Conservation (phyloP, 257 asterid genomes). For the Ajuga chamaepitys region DNA sequence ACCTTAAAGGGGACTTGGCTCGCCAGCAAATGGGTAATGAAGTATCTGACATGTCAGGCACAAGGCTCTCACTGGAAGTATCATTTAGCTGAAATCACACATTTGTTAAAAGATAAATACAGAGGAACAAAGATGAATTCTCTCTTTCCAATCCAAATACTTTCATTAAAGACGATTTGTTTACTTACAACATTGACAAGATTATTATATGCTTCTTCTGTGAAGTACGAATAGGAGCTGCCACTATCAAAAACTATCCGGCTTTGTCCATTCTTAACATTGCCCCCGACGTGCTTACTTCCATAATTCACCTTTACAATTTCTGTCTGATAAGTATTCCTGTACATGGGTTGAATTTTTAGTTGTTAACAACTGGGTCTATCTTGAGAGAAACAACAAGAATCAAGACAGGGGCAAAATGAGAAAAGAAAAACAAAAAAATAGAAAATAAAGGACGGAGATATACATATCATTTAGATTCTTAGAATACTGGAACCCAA, state of each 20-base stretch:
- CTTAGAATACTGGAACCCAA: background rate
- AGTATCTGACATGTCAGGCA: constrained; percentile 49
- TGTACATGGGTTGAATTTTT: constrained; percentile 20
- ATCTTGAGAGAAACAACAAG: background rate
- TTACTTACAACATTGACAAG: constrained; percentile 44
- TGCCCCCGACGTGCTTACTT: constrained; percentile 36
- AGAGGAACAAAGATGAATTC: background rate
- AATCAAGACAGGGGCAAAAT: background rate
- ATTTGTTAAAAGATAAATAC: constrained; percentile 3
- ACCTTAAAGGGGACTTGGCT: constrained; percentile 52
- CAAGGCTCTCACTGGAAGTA: constrained; percentile 38
- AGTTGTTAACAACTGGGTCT: background rate
- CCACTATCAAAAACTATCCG: constrained; percentile 60
- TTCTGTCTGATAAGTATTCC: constrained; percentile 53
- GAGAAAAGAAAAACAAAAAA: background rate
- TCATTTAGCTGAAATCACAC: constrained; percentile 41
- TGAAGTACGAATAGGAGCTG: constrained; percentile 64
- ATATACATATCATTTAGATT: background rate
- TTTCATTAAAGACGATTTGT: background rate
- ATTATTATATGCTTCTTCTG: constrained; percentile 49
- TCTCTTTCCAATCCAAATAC: background rate
- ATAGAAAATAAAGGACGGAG: background rate
- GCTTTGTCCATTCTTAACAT: constrained; percentile 24
- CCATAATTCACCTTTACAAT: constrained; percentile 50
- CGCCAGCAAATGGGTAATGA: constrained; percentile 70